These are phyloP conservation scores for Conidiobolus incongruus DNA, from an alignment of 371 early-diverging fungal genomes.

Conservation along the genomic window DNA sequence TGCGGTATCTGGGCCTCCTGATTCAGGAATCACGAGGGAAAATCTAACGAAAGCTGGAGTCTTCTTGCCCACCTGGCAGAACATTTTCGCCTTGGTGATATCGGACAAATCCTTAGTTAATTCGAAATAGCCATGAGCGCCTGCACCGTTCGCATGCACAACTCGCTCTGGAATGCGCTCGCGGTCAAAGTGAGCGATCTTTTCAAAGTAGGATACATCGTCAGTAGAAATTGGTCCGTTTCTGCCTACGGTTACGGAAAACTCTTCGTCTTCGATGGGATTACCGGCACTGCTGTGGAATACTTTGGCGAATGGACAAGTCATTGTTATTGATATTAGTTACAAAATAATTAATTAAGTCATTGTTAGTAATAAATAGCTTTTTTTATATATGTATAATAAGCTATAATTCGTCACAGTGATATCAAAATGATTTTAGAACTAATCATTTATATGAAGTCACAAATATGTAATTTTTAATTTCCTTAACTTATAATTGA, in stretches of 20 bases:
- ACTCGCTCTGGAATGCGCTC: conserved; percentile 41
- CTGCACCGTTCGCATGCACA: conserved; percentile 40
- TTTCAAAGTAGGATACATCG: conserved; percentile 19
- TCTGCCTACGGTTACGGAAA: conserved; percentile 28
- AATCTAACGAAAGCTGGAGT: conserved; percentile 60
- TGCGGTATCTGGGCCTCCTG: conserved; percentile 49
- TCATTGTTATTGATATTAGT: too few species aligned
- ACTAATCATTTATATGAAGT: too few species aligned
- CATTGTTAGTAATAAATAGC: too few species aligned
- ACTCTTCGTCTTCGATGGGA: conserved; percentile 39
- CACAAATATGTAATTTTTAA: too few species aligned
- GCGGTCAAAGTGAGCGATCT: conserved; percentile 34
- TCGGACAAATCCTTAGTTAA: conserved; percentile 20
- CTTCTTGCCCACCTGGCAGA: conserved; percentile 41
- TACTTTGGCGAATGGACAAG: too few species aligned
- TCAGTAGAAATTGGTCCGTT: conserved; percentile 11
- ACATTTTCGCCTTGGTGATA: conserved; percentile 56
- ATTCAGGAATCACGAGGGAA: conserved; percentile 59
- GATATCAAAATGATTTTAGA: too few species aligned
- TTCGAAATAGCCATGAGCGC: conserved; percentile 32
- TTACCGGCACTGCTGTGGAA: too few species aligned
- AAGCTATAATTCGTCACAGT: too few species aligned
- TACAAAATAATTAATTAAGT: too few species aligned
- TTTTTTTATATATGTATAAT: too few species aligned
- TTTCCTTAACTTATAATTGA: too few species aligned